Percentiles rank a stretch among this genome's conserved stretches.
Evolutionary conservation across 2,329 filamentous ascomycete species (phyloP).

Genomic region (Ustulina deusta): DNA sequence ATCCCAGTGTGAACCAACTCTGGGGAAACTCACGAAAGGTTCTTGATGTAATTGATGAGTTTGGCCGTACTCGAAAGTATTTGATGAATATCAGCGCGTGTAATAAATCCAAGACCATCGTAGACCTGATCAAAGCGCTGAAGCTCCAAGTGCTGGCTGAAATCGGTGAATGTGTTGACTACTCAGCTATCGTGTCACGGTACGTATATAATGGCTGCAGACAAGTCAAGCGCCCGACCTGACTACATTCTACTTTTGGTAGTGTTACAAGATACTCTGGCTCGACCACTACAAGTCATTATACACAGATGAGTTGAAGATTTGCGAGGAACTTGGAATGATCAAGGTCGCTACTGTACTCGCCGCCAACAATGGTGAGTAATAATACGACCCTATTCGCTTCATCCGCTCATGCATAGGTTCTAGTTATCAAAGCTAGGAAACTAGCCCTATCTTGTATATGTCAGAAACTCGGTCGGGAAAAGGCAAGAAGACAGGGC

Average conservation of each 20-base stretch:
- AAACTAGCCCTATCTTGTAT: conserved; percentile 77
- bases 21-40: conserved; percentile 73
- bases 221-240: too few relatives aligned
- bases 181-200: conserved; percentile 82
- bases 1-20: conserved; percentile 71
- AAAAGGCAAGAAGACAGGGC: conserved; percentile 66
- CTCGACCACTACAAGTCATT: conserved; percentile 84
- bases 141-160: conserved; percentile 80
- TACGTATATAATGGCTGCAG: too few relatives aligned
- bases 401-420: neutral
- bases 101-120: conserved; percentile 80
- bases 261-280: too few relatives aligned
- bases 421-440: conserved; percentile 73
- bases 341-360: conserved; percentile 72
- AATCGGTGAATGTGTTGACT: conserved; percentile 84
- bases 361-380: conserved; percentile 71
- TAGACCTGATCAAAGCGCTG: conserved; percentile 72
- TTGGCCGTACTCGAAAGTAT: conserved; percentile 72
- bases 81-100: conserved; percentile 84
- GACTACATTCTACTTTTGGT: too few relatives aligned
- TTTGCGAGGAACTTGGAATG: conserved; percentile 77
- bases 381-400: neutral
- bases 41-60: conserved; percentile 78
- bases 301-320: conserved; percentile 79
- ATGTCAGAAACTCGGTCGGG: conserved; percentile 73